These are phyloP conservation scores for Trametes coccinea DNA, from an alignment of 768 basidiomycete species.

Conservation along the genomic window DNA sequence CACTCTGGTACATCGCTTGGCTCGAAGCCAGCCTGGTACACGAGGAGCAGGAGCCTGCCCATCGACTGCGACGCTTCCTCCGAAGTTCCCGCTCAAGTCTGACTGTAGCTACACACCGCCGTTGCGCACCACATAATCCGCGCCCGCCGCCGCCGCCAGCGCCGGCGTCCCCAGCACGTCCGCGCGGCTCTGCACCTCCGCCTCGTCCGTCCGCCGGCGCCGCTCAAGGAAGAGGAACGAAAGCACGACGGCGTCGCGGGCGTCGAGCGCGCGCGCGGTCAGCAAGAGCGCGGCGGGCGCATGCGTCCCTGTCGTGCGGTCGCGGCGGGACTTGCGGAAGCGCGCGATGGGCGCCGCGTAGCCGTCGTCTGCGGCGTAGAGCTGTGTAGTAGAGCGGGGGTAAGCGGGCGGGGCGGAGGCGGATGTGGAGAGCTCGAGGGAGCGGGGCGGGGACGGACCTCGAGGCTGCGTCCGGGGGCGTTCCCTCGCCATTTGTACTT, in stretches of 20 bases:
- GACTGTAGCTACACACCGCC: not conserved
- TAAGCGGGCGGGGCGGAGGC: not conserved
- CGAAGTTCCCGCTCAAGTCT: not conserved
- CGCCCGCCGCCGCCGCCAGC: conserved; percentile 2
- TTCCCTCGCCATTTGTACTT: conserved; percentile 46
- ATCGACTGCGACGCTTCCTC: too few relatives aligned
- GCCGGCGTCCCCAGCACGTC: conserved; percentile 18
- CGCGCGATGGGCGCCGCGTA: conserved; percentile 36
- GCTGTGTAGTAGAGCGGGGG: conserved; percentile 25
- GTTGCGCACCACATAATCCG: conserved; percentile 7
- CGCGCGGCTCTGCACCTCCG: conserved; percentile 25
- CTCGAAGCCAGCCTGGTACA: too few relatives aligned
- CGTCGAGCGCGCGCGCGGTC: conserved; percentile 35
- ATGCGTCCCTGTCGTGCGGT: conserved; percentile 27
- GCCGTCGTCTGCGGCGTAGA: conserved; percentile 38
- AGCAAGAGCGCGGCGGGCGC: conserved; percentile 37
- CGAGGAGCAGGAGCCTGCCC: too few relatives aligned
- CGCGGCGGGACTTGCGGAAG: conserved; percentile 35
- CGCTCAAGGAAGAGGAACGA: conserved; percentile 47
- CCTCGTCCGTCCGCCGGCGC: conserved; percentile 35
- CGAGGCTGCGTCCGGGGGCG: conserved; percentile 36
- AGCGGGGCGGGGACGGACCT: conserved; percentile 28
- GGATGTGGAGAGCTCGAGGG: too few relatives aligned
- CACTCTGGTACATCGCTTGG: too few relatives aligned
- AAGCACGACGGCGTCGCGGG: conserved; percentile 40